Evolutionary conservation across 164 flowering plant genomes (phyloP).

Genomic region (Protea cynaroides): DNA sequence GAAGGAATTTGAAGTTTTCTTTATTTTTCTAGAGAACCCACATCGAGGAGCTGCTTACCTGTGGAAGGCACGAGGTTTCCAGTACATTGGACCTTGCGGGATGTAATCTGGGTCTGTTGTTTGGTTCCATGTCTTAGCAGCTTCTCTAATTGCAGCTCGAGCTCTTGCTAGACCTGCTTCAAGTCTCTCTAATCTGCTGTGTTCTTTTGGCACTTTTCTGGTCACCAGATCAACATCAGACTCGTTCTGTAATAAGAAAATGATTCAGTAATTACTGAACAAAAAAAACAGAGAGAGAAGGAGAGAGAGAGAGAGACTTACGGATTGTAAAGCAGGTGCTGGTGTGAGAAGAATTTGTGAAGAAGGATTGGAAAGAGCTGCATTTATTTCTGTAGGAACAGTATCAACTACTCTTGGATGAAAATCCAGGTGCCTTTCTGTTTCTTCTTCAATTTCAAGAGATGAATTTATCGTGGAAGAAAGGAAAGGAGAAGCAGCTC

Average conservation of each 20-base stretch:
- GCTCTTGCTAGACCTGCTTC: slow-evolving; percentile 30
- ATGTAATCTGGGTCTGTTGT: slow-evolving; percentile 23
- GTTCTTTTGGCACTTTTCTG: background rate
- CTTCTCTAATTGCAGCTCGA: slow-evolving; percentile 29
- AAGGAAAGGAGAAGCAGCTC: background rate
- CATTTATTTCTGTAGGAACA: slow-evolving; percentile 5
- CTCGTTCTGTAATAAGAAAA: background rate
- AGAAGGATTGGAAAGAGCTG: slow-evolving; percentile 6
- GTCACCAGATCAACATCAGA: background rate
- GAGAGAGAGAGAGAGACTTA: too few relatives aligned
- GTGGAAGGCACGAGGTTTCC: slow-evolving; percentile 30
- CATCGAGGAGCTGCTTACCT: slow-evolving; percentile 13
- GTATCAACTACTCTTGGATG: background rate
- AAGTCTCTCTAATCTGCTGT: slow-evolving; percentile 18
- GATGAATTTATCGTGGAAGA: background rate
- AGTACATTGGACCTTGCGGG: slow-evolving; percentile 35
- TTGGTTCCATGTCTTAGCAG: slow-evolving; percentile 9
- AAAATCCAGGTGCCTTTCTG: background rate
- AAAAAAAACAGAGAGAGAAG: too few relatives aligned
- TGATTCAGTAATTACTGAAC: too few relatives aligned
- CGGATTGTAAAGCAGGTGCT: too few relatives aligned
- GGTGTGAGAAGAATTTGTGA: too few relatives aligned
- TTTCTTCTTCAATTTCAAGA: background rate
- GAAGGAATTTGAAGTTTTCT: too few relatives aligned
- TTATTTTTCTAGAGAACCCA: too few relatives aligned